A percentile compares a stretch with the other conserved stretches of the same genome.
phyloP scores from a whole-genome alignment of 345 rosid genomes.

The Geranium rotundifolium region DNA sequence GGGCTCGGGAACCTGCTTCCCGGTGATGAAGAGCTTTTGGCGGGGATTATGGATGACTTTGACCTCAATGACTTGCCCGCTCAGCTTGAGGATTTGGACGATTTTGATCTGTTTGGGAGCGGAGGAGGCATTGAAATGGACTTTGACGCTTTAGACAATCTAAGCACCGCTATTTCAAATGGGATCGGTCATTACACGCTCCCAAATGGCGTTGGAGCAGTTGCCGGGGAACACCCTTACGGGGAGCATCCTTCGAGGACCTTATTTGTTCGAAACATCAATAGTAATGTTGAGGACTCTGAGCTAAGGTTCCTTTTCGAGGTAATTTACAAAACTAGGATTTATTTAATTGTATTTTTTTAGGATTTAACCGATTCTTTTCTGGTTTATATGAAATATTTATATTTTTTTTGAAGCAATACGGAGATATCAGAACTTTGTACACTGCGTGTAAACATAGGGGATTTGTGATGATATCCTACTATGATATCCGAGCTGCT shows the following conservation, averaged over 20 bases:
- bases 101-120: constrained; percentile 69
- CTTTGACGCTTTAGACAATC: constrained; percentile 44
- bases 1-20: constrained; percentile 57
- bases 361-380: background rate
- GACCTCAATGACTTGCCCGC: constrained; percentile 52
- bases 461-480: constrained; percentile 95
- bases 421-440: constrained; percentile 86
- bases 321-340: constrained; percentile 25
- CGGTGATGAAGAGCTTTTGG: constrained; percentile 68
- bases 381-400: background rate
- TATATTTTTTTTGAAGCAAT: constrained; percentile 43
- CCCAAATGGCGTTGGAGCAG: constrained; percentile 51
- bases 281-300: constrained; percentile 84
- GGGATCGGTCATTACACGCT: constrained; percentile 36
- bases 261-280: constrained; percentile 81
- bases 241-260: constrained; percentile 98
- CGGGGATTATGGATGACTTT: constrained; percentile 77
- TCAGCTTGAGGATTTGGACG: constrained; percentile 72
- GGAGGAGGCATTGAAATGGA: constrained; percentile 95
- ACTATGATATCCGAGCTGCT: constrained; percentile 86
- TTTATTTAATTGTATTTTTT: background rate
- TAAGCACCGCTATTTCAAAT: constrained; percentile 35
- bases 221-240: constrained; percentile 85
- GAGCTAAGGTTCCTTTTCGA: constrained; percentile 78
- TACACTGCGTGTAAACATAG: constrained; percentile 95